These are phyloP conservation scores for Candida ipomoeae DNA, from an alignment of 805 yeast species.

Conservation along the genomic window DNA sequence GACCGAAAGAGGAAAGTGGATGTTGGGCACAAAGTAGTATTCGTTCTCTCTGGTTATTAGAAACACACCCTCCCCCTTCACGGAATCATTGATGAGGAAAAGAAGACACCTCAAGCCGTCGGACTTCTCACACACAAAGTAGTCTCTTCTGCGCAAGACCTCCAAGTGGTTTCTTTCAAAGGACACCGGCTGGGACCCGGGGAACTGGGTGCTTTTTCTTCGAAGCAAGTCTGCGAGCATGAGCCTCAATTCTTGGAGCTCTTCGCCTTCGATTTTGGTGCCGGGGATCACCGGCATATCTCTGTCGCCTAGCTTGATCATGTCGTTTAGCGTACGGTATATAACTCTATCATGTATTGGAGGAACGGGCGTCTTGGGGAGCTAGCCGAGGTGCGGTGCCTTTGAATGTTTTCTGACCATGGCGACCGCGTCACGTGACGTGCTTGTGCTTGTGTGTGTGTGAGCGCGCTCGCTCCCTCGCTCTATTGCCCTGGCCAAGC, in stretches of 20 bases:
- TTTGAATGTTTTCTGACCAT: neutral
- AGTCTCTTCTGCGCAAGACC: conserved; percentile 66
- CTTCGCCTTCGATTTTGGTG: conserved; percentile 64
- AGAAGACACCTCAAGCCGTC: conserved; percentile 89
- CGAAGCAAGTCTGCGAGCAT: conserved; percentile 63
- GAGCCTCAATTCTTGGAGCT: conserved; percentile 60
- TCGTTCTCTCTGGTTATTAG: conserved; percentile 86
- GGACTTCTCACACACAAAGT: conserved; percentile 91
- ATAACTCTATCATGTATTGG: conserved; percentile 1
- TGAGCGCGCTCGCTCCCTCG: neutral
- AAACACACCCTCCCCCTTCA: conserved; percentile 83
- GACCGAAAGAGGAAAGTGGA: conserved; percentile 70
- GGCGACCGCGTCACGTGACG: neutral
- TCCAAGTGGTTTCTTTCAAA: conserved; percentile 71
- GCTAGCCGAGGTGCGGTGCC: neutral
- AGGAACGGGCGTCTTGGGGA: neutral
- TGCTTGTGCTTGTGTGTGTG: too few species aligned
- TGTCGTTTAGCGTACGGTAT: conserved; percentile 6
- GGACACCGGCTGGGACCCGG: conserved; percentile 95
- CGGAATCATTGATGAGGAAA: conserved; percentile 61
- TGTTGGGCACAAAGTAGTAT: conserved; percentile 72
- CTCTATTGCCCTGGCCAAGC: neutral
- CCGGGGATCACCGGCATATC: conserved; percentile 88
- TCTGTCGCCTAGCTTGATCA: conserved; percentile 41
- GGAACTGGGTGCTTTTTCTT: conserved; percentile 57